Conservation (phyloP, 176 grass and related monocot genomes). For the Echinochloa phyllopogon region DNA sequence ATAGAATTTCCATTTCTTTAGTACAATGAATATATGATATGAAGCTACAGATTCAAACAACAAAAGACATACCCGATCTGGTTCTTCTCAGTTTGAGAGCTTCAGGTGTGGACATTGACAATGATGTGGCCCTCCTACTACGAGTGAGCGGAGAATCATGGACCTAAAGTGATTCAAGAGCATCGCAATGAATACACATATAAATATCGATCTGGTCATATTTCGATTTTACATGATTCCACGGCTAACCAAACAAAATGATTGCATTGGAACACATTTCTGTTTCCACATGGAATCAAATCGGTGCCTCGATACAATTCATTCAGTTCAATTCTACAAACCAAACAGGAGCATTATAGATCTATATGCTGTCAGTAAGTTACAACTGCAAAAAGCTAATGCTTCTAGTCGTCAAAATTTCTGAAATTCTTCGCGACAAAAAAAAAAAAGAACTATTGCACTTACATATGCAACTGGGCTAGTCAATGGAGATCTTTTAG, state of each 20-base stretch:
- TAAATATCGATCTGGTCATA: not conserved
- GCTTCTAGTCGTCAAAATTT: constrained; percentile 1
- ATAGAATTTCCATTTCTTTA: constrained; percentile 12
- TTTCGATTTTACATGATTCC: not conserved
- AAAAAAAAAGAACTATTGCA: constrained; percentile 16
- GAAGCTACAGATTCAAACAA: constrained; percentile 1
- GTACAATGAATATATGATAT: constrained; percentile 23
- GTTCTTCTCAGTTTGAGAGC: constrained; percentile 47
- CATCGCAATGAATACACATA: constrained; percentile 34
- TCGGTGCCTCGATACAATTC: not conserved
- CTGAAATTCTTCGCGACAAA: not conserved
- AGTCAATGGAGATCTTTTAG: not conserved
- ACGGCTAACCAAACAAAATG: not conserved
- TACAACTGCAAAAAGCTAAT: not conserved
- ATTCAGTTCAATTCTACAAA: not conserved
- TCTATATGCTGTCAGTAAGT: constrained; percentile 9
- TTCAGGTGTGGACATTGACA: constrained; percentile 37
- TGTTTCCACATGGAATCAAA: not conserved
- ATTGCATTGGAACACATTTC: not conserved
- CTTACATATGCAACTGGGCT: constrained; percentile 36
- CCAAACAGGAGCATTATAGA: not conserved
- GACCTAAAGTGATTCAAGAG: constrained; percentile 29
- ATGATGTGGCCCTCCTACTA: not conserved
- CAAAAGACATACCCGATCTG: constrained; percentile 49
- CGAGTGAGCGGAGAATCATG: not conserved